Conservation (phyloP, 2,329 filamentous ascomycete genomes). For the Leptodontidium sp. region DNA sequence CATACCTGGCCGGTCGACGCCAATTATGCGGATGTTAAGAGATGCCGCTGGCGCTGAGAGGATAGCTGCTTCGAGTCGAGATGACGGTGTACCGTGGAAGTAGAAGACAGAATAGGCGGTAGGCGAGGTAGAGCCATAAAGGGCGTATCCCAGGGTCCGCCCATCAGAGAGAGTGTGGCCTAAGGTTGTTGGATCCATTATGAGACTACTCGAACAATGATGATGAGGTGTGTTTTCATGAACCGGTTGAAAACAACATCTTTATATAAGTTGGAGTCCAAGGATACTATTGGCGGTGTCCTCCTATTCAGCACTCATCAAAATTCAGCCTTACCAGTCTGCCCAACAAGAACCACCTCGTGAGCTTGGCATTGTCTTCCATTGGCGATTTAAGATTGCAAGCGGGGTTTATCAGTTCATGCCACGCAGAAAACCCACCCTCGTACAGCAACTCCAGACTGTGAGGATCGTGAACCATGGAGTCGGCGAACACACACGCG, state of each 20-base stretch:
- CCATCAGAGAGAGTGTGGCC: conserved; percentile 51
- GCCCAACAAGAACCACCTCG: neutral
- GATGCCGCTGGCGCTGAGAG: conserved; percentile 31
- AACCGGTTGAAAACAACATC: neutral
- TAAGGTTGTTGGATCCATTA: conserved; percentile 11
- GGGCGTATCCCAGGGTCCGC: conserved; percentile 52
- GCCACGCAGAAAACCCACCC: neutral
- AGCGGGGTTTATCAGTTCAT: neutral
- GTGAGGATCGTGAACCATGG: neutral
- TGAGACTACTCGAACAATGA: neutral
- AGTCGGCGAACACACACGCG: neutral
- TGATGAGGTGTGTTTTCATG: no score
- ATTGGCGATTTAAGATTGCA: neutral
- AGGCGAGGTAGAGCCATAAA: conserved; percentile 48
- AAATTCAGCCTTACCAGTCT: neutral
- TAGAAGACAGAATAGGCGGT: conserved; percentile 46
- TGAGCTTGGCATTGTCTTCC: neutral
- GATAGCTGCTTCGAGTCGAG: conserved; percentile 50
- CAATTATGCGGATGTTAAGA: conserved; percentile 48
- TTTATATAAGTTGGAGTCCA: neutral
- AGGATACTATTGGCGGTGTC: neutral
- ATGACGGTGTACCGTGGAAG: conserved; percentile 55
- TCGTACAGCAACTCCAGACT: no score
- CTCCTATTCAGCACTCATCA: neutral
- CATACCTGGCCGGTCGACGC: conserved; percentile 54